Evolutionary conservation across 352 stramenopile genomes (phyloP), one percentile per base, ranked within the genome.

Genomic region (Thraustotheca clavata): DNA sequence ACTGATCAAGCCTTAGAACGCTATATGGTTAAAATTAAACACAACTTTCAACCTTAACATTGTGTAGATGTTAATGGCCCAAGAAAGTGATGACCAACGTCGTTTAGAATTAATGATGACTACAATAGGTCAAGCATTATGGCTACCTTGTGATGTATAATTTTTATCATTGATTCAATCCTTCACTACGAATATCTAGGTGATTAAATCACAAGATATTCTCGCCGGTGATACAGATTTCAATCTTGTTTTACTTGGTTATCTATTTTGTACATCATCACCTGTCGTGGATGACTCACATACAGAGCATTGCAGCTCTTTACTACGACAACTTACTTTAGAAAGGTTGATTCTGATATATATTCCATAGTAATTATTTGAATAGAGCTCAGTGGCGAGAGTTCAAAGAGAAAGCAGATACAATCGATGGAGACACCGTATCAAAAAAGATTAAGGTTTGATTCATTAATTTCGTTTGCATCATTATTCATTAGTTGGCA

Each of bases 1-100:
- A 91, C 80, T 0, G 82, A 89, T 55, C 87, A 89, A 54, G 74
- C 72, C 3, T 83, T 87, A 72, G 82, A 87, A 59, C 69, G 80
- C n/a, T 91, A 88, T 59, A 14, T 88, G 48, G 80, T 89, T 52
- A 8, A 4, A 22, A 31, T 2, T 20, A 43, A 31, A 26, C n/a
- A n/a, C 40, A 14, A 12, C 4, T 1, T 46, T 59, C 31, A 47
- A 2, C 18, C 9, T 2, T 60, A 48, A 31, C 32, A 20, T 20
- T 60, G 9, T 24, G 2, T 33, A 65, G 57, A 43, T 46, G 2
- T 55, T 65, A 32, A 72, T 91, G 33, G 72, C 69, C 9, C 69
- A 66, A 3, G 82, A 91, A 39, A 66, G 68, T 6, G 74, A 66
- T 6, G 55, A 79, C 22, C 69, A 82, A 55, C 87, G 87, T 36